Percentiles rank a stretch among this genome's conserved stretches.
Evolutionary conservation across 1,284 basidiomycete genomes (phyloP).

Genomic region (Fomitopsis schrenkii): DNA sequence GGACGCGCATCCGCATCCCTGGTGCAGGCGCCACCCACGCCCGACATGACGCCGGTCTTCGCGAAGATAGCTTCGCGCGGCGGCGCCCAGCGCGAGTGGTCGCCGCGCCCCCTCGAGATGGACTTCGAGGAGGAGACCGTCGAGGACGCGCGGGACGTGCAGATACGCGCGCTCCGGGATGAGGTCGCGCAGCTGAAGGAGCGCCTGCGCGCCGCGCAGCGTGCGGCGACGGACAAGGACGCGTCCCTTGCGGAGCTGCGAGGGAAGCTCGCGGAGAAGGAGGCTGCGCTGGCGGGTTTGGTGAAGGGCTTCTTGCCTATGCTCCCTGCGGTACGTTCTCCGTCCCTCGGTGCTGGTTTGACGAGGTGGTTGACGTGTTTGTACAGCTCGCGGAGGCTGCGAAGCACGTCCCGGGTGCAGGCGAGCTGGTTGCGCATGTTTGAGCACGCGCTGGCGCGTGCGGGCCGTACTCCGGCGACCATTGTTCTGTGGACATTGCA

Average conservation of each 20-base stretch:
- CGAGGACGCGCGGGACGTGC: not conserved
- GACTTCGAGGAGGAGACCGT: not conserved
- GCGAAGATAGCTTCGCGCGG: not conserved
- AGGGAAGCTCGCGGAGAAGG: not conserved
- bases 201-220: not conserved
- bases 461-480: no score
- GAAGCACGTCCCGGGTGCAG: not conserved
- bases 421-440: no score
- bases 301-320: not conserved
- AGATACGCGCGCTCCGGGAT: not conserved
- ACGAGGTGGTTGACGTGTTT: not conserved
- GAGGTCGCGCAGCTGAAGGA: not conserved
- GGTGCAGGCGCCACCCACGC: no score
- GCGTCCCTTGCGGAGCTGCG: not conserved
- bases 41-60: no score
- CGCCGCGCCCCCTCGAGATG: not conserved
- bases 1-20: no score
- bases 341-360: not conserved
- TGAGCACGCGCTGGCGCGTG: no score
- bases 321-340: not conserved
- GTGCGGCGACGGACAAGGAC: not conserved
- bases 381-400: not conserved
- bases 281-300: not conserved
- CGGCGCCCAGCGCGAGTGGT: not conserved
- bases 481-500: no score